phyloP scores from a whole-genome alignment of 768 basidiomycete species.

The Paxillus ammoniavirescens region DNA sequence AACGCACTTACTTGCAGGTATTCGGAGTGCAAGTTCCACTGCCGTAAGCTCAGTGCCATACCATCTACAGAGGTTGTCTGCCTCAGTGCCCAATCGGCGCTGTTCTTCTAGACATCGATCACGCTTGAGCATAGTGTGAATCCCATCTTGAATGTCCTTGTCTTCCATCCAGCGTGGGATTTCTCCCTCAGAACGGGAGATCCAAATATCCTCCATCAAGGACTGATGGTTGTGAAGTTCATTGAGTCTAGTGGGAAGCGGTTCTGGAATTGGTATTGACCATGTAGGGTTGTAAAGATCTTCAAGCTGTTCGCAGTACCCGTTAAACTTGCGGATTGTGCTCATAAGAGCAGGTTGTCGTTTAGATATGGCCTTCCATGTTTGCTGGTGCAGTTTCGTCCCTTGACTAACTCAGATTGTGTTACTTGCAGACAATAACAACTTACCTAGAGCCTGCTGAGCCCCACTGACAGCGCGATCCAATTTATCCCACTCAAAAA shows the following conservation, averaged over 20 bases:
- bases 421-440: background rate
- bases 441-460: constrained; percentile 18
- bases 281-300: constrained; percentile 18
- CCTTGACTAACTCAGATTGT: constrained; percentile 7
- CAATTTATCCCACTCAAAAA: constrained; percentile 38
- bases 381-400: constrained; percentile 32
- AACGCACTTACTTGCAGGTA: constrained; percentile 3
- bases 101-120: constrained; percentile 33
- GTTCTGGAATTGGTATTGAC: constrained; percentile 32
- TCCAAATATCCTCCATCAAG: constrained; percentile 40
- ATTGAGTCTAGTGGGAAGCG: constrained; percentile 30
- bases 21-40: constrained; percentile 14
- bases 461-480: constrained; percentile 34
- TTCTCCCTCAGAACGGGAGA: constrained; percentile 10
- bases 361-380: constrained; percentile 27
- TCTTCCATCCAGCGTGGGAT: constrained; percentile 36
- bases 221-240: constrained; percentile 8
- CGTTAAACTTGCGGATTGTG: constrained; percentile 29
- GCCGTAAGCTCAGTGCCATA: constrained; percentile 30
- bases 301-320: constrained; percentile 22
- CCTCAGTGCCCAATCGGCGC: constrained; percentile 23
- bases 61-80: constrained; percentile 35
- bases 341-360: constrained; percentile 23
- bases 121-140: constrained; percentile 24
- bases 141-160: constrained; percentile 29